A percentile compares a stretch with the other conserved stretches of the same genome.
These are phyloP conservation scores for Diaporthe australafricana DNA, from an alignment of 2,329 filamentous ascomycete species.

Conservation along the genomic window DNA sequence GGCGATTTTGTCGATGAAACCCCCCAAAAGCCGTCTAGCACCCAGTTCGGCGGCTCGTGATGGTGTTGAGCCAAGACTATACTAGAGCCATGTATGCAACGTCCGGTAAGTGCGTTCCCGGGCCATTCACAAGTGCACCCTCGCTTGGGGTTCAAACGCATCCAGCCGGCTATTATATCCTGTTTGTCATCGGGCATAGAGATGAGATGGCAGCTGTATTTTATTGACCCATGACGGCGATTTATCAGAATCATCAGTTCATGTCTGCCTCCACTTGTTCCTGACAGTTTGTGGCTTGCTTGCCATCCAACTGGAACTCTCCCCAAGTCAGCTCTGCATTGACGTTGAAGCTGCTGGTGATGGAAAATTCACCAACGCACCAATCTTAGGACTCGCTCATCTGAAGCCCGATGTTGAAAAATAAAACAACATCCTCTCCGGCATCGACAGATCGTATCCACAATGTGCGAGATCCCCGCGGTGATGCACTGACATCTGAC, in stretches of 20 bases:
- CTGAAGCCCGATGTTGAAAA: neutral
- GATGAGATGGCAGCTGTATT: neutral
- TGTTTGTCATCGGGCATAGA: neutral
- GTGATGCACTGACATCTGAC: neutral
- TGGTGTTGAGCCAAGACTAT: conserved; percentile 24
- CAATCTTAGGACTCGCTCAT: neutral
- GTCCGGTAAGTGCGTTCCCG: conserved; percentile 5
- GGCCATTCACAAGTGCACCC: neutral
- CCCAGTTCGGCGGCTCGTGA: neutral
- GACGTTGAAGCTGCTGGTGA: neutral
- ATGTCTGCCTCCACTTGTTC: neutral
- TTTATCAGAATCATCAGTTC: neutral
- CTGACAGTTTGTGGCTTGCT: neutral
- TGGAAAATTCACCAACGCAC: neutral
- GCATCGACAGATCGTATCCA: neutral
- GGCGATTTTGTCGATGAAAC: conserved; percentile 30
- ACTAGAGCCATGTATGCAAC: neutral
- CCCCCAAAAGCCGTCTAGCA: neutral
- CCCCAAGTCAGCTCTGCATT: neutral
- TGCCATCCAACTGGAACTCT: no score
- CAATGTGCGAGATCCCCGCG: neutral
- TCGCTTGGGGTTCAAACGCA: neutral
- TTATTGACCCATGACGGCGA: neutral
- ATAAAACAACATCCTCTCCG: neutral
- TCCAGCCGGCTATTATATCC: neutral